Base-by-base conservation (phyloP, 2,329 filamentous ascomycete species). In the Aspergillus sp. region DNA sequence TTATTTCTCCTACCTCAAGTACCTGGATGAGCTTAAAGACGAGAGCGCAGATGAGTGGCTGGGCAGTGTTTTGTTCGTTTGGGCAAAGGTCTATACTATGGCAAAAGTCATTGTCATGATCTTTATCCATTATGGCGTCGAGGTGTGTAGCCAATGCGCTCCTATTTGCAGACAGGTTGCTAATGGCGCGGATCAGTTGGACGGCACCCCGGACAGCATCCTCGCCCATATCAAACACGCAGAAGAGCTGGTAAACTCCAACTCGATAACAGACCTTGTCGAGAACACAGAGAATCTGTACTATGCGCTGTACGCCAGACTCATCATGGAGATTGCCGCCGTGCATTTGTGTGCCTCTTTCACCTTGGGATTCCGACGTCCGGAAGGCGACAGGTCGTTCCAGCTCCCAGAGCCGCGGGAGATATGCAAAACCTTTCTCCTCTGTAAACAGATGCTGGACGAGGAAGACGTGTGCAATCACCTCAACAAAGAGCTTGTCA, bases 261-360 rank as follows among this genome's bases (percentile, higher is more conserved):
- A 70, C 4, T 71, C 71, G 5, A 65, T 75, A 17, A 50, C 61
- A 23, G 62, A 66, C 6, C 67, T 80, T n/a, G 71, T 78, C 49
- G 67, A 71, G n/a, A 70, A 66, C 13, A 66, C 72, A 19, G 76
- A 79, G 54, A 73, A 73, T 28, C 67, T 79, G 7, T 79, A 72
- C 56, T 78, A 78, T 57, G 67, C 72, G 11, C 56, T 78, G 25
- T 77, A 76, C 56, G 68, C 77, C 2, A 70, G 76, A 38, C 51
- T 80, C 7, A 68, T 73, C n/a, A 69, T 75, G 48, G 77, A 80
- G 55, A 72, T 79, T 41, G 70, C 70, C 6, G 74, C 68, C 19
- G 68, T 76, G 30, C 73, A 79, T 22, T 70, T 79, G 22, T 77
- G 73, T 58, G 60, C 71, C 45, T 70, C 68, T 17, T 77, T 73